Percentiles rank a stretch among this genome's conserved stretches.
Evolutionary conservation across 2,329 filamentous ascomycete species (phyloP).

Genomic region (Niveomyces coronatus): DNA sequence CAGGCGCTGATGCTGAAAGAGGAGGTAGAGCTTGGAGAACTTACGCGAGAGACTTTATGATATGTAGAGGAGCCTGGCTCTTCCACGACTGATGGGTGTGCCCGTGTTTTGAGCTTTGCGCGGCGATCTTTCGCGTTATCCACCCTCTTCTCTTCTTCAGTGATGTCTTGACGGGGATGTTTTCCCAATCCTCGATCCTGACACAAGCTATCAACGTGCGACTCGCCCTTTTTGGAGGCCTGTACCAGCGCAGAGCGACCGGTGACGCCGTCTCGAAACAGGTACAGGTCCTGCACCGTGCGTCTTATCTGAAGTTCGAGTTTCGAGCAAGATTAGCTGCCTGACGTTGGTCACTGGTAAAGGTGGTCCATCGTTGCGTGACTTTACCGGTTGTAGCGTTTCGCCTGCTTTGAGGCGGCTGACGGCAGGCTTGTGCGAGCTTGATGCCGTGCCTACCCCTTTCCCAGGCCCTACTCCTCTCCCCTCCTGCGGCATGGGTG

Average conservation of each 20-base stretch:
- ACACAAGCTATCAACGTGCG: not conserved
- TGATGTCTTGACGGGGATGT: not conserved
- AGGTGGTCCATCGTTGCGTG: not conserved
- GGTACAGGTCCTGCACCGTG: conserved; percentile 7
- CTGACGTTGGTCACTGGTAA: not conserved
- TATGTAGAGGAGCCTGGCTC: no score
- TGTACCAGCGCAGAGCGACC: conserved; percentile 8
- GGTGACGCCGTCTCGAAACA: conserved; percentile 4
- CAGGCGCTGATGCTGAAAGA: no score
- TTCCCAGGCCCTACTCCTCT: not conserved
- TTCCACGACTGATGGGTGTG: no score
- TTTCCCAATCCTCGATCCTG: not conserved
- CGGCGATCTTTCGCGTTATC: no score
- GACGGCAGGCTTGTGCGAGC: not conserved
- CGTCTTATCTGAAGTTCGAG: conserved; percentile 5
- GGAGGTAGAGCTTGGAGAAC: no score
- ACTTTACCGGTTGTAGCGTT: conserved; percentile 6
- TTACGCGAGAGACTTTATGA: no score
- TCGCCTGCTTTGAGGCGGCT: conserved; percentile 8
- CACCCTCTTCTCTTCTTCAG: not conserved
- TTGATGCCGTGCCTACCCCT: not conserved
- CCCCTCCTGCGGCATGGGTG: conserved; percentile 4
- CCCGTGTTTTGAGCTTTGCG: no score
- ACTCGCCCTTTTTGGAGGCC: not conserved
- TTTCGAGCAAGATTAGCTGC: not conserved